Evolutionary conservation across 306 rosid species (phyloP).

Genomic region (Cucumis sativus): DNA sequence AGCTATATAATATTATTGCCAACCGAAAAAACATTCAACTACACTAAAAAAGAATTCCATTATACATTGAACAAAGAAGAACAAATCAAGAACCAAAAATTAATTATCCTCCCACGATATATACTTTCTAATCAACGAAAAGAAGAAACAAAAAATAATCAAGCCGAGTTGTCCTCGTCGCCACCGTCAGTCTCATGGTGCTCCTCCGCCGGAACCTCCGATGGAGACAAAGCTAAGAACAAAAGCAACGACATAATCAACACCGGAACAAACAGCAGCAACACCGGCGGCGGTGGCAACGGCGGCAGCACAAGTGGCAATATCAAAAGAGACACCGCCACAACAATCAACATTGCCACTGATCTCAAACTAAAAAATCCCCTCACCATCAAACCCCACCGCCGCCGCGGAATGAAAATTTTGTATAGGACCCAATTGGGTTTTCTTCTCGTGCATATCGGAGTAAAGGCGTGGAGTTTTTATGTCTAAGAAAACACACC

Average conservation of each 20-base stretch:
- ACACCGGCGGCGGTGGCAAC: slow-evolving; percentile 59
- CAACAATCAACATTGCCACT: slow-evolving; percentile 26
- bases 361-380: slow-evolving; percentile 14
- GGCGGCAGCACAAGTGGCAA: slow-evolving; percentile 63
- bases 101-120: neutral
- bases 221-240: slow-evolving; percentile 39
- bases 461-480: neutral
- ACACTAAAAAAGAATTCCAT: neutral
- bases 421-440: neutral
- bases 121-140: too few species aligned
- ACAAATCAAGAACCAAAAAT: neutral
- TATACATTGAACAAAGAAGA: neutral
- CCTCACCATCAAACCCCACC: neutral
- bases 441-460: slow-evolving; percentile 19
- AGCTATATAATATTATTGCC: neutral
- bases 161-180: neutral
- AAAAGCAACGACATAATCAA: slow-evolving; percentile 34
- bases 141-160: neutral
- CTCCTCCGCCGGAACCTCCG: slow-evolving; percentile 2
- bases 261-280: slow-evolving; percentile 44
- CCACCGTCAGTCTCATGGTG: neutral
- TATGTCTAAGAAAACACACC: neutral
- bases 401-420: neutral
- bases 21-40: neutral
- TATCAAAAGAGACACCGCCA: slow-evolving; percentile 33